Evolutionary conservation across 73 alveolate species (phyloP), one percentile per base, ranked within the genome.

Genomic region (Breviolum minutum): DNA sequence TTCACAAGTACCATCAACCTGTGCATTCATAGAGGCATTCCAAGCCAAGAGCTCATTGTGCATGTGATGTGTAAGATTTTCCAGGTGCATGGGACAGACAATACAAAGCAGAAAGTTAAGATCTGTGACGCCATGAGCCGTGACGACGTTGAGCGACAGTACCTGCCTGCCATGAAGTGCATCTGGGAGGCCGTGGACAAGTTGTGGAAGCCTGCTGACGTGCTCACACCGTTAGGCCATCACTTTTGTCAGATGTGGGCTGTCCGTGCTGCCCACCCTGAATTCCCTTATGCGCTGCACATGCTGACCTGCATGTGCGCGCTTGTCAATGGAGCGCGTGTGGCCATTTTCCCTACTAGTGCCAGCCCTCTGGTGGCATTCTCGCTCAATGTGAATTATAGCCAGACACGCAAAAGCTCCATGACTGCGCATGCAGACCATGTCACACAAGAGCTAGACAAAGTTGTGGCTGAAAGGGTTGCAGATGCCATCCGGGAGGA

Each of bases 251-350:
- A 63, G 63, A 62, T 80, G 1, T 85, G 74, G 80, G 79, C 69
- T 20, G 83, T 30, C 48, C 64, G 95, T 40, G 95, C 95, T 9
- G 66, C 95, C 26, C 95, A 68, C 95, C 69, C 4, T 32, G 83
- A 87, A 40, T 87, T 66, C 68, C 83, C 95, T 2, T 87, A 87
- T 48, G 83, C 95, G 22, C 63, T 87, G 70, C 29, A 87, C 83
- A 27, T 63, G 95, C 60, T 87, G 54, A 8, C 83, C 24, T 13
- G 63, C 24, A 63, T 87, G 95, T 63, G 70, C 17, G 70, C 83
- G 11, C 83, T 66, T 19, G n/a, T 48, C 48, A 87, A 87, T 17
- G 95, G 95, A 30, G 95, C 85, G 3, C 19, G 26, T 14, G 95
- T 64, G 26, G 10, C 83, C 30, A 66, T 87, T 26, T 87, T 87